Percentiles rank a stretch among this genome's conserved stretches.
These are phyloP conservation scores for Orobanche coerulescens DNA, from an alignment of 257 asterid species.

Conservation along the genomic window DNA sequence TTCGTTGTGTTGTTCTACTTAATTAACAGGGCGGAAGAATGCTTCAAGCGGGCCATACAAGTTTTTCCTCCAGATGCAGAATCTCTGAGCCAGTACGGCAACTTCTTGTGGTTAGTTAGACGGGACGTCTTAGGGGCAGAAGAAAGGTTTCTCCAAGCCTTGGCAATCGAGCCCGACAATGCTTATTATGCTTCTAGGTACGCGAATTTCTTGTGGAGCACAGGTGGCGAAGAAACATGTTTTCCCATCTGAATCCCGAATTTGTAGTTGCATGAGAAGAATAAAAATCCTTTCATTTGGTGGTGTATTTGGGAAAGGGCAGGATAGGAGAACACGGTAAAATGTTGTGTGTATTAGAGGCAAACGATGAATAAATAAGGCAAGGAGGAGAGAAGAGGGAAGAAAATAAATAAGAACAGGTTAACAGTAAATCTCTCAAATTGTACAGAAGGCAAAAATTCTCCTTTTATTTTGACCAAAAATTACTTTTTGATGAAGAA, in stretches of 20 bases:
- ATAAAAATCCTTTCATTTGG: constrained; percentile 12
- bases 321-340: constrained; percentile 4
- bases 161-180: constrained; percentile 48
- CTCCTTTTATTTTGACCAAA: too few species aligned
- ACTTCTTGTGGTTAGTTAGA: constrained; percentile 67
- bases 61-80: constrained; percentile 60
- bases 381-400: not conserved
- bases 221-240: constrained; percentile 87
- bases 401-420: not conserved
- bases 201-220: constrained; percentile 79
- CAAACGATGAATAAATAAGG: constrained; percentile 5
- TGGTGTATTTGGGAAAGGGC: not conserved
- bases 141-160: constrained; percentile 57
- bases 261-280: constrained; percentile 23
- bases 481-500: too few species aligned
- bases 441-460: too few species aligned
- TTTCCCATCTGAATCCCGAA: constrained; percentile 37
- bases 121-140: constrained; percentile 64
- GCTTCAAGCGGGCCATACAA: constrained; percentile 61
- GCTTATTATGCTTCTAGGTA: constrained; percentile 46
- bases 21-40: constrained; percentile 84
- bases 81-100: constrained; percentile 51
- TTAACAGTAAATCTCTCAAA: not conserved
- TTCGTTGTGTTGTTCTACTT: not conserved
- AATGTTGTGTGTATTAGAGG: too few species aligned